Conservation (phyloP, 2,329 filamentous ascomycete species). For the Magnaporthiopsis incrustans region DNA sequence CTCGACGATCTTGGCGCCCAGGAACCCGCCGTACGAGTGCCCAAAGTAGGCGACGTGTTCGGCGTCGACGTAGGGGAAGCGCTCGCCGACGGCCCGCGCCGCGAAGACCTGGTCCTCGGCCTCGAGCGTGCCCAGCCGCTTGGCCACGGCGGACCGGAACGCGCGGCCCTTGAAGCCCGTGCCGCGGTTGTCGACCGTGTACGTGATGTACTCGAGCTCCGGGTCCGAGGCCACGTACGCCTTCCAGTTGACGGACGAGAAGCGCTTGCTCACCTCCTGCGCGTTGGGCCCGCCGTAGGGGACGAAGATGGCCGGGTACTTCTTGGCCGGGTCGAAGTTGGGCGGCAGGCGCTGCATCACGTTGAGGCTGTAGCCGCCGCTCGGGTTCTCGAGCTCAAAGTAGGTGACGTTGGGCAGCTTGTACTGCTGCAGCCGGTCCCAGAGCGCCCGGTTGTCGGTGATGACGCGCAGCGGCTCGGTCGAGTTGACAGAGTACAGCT, state of each 20-base stretch:
- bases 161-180: slow-evolving; percentile 85
- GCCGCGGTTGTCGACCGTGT: slow-evolving; percentile 88
- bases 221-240: slow-evolving; percentile 66
- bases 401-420: slow-evolving; percentile 79
- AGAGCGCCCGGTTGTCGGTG: slow-evolving; percentile 55
- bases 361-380: slow-evolving; percentile 60
- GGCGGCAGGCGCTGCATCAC: slow-evolving; percentile 81
- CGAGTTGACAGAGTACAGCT: slow-evolving; percentile 57
- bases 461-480: slow-evolving; percentile 54
- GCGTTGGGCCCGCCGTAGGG: slow-evolving; percentile 95
- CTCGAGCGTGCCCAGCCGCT: slow-evolving; percentile 78
- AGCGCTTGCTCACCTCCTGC: slow-evolving; percentile 77
- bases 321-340: slow-evolving; percentile 74
- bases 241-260: slow-evolving; percentile 74
- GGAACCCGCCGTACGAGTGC: slow-evolving; percentile 96
- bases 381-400: slow-evolving; percentile 66
- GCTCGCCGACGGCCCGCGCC: slow-evolving; percentile 73
- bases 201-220: slow-evolving; percentile 80
- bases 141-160: slow-evolving; percentile 72
- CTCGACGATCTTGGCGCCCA: slow-evolving; percentile 91
- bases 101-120: slow-evolving; percentile 85
- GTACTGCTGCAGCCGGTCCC: slow-evolving; percentile 67
- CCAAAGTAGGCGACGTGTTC: slow-evolving; percentile 90
- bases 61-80: slow-evolving; percentile 73
- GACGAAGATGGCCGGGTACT: slow-evolving; percentile 90